These are phyloP conservation scores for Sutorius australiensis DNA, from an alignment of 768 basidiomycete species.

Conservation along the genomic window DNA sequence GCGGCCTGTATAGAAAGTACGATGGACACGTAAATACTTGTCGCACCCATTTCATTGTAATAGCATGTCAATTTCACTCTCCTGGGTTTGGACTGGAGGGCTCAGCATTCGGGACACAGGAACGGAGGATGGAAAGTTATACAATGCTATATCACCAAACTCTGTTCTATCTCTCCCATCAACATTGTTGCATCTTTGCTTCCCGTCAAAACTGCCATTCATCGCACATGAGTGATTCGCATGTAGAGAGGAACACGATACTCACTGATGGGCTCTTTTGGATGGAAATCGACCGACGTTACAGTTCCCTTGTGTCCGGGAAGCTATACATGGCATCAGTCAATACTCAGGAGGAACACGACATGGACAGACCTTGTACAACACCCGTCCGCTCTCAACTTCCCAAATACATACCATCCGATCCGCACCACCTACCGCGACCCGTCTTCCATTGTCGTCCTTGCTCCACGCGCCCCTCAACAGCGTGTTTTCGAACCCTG, in stretches of 20 bases:
- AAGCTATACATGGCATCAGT: conserved; percentile 45
- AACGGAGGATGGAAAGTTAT: neutral
- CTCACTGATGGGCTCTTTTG: conserved; percentile 92
- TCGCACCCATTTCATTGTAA: neutral
- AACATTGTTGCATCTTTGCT: conserved; percentile 94
- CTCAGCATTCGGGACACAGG: neutral
- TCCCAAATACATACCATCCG: conserved; percentile 86
- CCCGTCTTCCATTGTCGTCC: conserved; percentile 76
- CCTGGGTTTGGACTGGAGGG: neutral
- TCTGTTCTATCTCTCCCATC: conserved; percentile 83
- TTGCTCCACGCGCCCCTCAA: conserved; percentile 85
- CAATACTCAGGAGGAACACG: neutral
- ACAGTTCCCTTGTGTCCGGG: conserved; percentile 98
- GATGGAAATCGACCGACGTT: conserved; percentile 93
- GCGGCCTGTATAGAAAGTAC: conserved; percentile 20
- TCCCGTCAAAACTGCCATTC: conserved; percentile 71
- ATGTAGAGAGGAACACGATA: conserved; percentile 8
- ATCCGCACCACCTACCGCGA: conserved; percentile 88
- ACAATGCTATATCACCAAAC: conserved; percentile 39
- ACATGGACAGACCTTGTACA: conserved; percentile 64
- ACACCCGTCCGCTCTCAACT: conserved; percentile 66
- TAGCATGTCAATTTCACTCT: neutral
- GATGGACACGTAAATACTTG: conserved; percentile 3
- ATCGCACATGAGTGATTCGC: neutral
- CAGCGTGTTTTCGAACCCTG: conserved; percentile 89